Conservation (phyloP, 257 asterid genomes). For the Misopates orontium region DNA sequence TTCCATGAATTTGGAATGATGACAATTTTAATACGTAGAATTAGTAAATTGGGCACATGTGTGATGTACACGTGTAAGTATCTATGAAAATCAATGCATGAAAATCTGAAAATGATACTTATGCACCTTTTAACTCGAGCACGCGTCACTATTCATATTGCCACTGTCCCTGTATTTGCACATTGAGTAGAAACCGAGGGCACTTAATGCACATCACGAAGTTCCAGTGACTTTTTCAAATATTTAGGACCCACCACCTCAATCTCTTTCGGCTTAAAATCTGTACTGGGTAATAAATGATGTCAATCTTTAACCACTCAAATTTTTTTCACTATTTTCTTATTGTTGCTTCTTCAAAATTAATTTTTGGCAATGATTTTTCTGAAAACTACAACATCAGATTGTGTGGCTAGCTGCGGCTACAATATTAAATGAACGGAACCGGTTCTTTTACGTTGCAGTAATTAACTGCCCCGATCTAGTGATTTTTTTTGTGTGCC, state of each 20-base stretch:
- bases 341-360: neutral
- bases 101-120: conserved; percentile 18
- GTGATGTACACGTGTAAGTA: neutral
- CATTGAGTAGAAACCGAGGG: conserved; percentile 35
- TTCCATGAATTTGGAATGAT: neutral
- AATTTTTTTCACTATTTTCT: neutral
- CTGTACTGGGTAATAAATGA: conserved; percentile 22
- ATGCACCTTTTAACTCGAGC: conserved; percentile 17
- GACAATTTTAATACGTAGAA: neutral
- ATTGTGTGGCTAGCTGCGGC: too few species aligned
- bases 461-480: too few species aligned
- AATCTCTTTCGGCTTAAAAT: conserved; percentile 38
- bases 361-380: neutral
- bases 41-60: neutral
- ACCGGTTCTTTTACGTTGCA: too few species aligned
- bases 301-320: neutral
- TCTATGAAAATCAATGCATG: neutral
- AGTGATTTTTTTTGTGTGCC: too few species aligned
- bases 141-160: conserved; percentile 29
- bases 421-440: too few species aligned
- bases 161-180: conserved; percentile 26
- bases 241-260: conserved; percentile 43
- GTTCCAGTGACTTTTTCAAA: conserved; percentile 24
- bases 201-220: conserved; percentile 38
- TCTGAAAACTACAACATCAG: too few species aligned